Percentiles rank a stretch among this genome's conserved stretches.
phyloP scores from a whole-genome alignment of 805 yeast species.

The Huiozyma naganishii region DNA sequence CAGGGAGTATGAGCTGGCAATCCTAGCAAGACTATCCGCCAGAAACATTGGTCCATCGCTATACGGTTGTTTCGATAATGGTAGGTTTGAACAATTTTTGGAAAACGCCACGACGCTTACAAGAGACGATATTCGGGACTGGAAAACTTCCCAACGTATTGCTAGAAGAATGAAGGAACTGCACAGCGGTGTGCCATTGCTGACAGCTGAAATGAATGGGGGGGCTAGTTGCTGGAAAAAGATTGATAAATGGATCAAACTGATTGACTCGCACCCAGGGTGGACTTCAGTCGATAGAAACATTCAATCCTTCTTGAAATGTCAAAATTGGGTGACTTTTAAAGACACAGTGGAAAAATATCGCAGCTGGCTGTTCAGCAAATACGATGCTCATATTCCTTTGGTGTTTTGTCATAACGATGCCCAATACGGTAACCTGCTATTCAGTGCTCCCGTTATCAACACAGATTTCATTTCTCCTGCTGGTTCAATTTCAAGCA shows the following conservation, averaged over 20 bases:
- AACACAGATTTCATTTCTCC: slow-evolving; percentile 21
- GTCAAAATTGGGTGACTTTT: slow-evolving; percentile 37
- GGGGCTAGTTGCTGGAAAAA: slow-evolving; percentile 66
- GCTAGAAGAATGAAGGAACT: slow-evolving; percentile 96
- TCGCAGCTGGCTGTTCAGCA: slow-evolving; percentile 46
- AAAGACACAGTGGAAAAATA: slow-evolving; percentile 40
- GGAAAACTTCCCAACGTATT: slow-evolving; percentile 67
- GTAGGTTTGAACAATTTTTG: slow-evolving; percentile 87
- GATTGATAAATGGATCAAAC: slow-evolving; percentile 59
- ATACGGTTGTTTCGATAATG: slow-evolving; percentile 83
- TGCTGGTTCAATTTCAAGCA: slow-evolving; percentile 11
- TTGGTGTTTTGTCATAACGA: slow-evolving; percentile 90
- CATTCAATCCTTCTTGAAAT: slow-evolving; percentile 30
- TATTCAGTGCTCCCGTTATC: slow-evolving; percentile 50
- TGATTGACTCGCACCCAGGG: slow-evolving; percentile 30
- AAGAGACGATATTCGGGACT: slow-evolving; percentile 60
- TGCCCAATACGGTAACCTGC: slow-evolving; percentile 89
- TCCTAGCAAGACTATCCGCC: slow-evolving; percentile 60
- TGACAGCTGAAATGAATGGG: slow-evolving; percentile 39
- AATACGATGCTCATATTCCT: slow-evolving; percentile 27
- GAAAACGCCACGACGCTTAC: slow-evolving; percentile 73
- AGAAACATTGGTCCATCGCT: slow-evolving; percentile 81
- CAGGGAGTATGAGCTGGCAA: slow-evolving; percentile 65
- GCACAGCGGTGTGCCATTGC: slow-evolving; percentile 67
- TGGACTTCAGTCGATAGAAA: slow-evolving; percentile 28